These are phyloP conservation scores for Diaporthe citrichinensis DNA, from an alignment of 2,329 filamentous ascomycete genomes.

Conservation along the genomic window DNA sequence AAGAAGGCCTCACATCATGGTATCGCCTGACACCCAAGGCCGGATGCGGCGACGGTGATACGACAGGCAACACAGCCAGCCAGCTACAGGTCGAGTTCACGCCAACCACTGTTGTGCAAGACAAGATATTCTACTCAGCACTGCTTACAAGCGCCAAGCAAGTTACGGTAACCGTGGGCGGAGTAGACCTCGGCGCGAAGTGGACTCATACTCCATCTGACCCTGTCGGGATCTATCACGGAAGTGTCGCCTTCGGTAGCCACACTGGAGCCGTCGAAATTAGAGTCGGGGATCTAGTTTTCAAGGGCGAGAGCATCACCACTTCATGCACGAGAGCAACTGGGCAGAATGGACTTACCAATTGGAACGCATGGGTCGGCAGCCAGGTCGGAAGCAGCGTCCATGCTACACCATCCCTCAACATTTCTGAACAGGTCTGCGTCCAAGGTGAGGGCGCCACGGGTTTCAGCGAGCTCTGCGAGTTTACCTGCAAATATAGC, in stretches of 20 bases:
- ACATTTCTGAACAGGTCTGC: not conserved
- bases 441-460: not conserved
- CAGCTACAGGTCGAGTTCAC: constrained; percentile 46
- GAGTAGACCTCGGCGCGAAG: not conserved
- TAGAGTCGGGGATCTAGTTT: not conserved
- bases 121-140: not conserved
- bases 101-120: constrained; percentile 24
- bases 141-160: not conserved
- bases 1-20: constrained; percentile 46
- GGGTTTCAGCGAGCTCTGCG: not conserved
- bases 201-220: not conserved
- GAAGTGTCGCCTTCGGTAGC: not conserved
- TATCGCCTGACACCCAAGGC: constrained; percentile 50
- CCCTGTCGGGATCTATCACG: not conserved
- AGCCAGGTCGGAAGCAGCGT: not conserved
- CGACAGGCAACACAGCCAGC: constrained; percentile 49
- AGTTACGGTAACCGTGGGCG: not conserved
- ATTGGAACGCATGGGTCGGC: not conserved
- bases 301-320: not conserved
- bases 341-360: not conserved
- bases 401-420: not conserved
- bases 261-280: not conserved
- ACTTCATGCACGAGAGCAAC: not conserved
- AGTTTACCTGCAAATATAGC: not conserved
- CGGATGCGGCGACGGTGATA: constrained; percentile 50